Conservation (phyloP, 495 filamentous ascomycete genomes). For the Aspergillus diversus region DNA sequence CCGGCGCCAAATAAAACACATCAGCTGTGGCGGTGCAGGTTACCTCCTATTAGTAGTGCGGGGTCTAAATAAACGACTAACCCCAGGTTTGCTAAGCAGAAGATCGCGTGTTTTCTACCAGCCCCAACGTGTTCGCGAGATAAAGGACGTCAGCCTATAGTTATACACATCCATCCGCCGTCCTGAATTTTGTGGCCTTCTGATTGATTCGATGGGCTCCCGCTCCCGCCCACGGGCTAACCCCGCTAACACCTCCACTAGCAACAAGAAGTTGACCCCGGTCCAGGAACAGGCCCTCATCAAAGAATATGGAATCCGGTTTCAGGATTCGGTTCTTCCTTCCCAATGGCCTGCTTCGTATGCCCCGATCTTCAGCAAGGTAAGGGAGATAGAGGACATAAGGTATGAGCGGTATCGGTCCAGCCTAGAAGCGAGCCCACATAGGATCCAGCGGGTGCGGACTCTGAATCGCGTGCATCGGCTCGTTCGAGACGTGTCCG, state of each 20-base stretch:
- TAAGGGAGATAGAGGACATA: not conserved
- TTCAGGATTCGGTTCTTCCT: not conserved
- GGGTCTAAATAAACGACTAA: too few species aligned
- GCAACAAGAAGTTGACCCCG: not conserved
- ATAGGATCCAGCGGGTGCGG: conserved; percentile 5
- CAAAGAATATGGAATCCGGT: not conserved
- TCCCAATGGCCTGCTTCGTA: not conserved
- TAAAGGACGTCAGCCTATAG: too few species aligned
- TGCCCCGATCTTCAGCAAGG: not conserved
- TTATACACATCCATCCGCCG: too few species aligned
- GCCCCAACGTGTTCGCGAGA: too few species aligned
- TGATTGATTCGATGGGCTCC: not conserved
- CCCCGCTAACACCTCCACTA: not conserved
- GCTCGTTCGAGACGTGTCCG: not conserved
- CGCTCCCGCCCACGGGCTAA: not conserved
- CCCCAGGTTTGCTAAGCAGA: too few species aligned
- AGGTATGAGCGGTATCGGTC: not conserved
- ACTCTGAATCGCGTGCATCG: not conserved
- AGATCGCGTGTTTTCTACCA: too few species aligned
- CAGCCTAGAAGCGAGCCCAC: not conserved
- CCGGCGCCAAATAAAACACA: too few species aligned
- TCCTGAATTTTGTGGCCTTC: too few species aligned
- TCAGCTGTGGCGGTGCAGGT: too few species aligned
- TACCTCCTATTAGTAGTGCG: too few species aligned
- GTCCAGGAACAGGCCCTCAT: not conserved